Conservation (phyloP, 371 early-diverging fungal species). For the Apophysomyces trapeziformis region DNA sequence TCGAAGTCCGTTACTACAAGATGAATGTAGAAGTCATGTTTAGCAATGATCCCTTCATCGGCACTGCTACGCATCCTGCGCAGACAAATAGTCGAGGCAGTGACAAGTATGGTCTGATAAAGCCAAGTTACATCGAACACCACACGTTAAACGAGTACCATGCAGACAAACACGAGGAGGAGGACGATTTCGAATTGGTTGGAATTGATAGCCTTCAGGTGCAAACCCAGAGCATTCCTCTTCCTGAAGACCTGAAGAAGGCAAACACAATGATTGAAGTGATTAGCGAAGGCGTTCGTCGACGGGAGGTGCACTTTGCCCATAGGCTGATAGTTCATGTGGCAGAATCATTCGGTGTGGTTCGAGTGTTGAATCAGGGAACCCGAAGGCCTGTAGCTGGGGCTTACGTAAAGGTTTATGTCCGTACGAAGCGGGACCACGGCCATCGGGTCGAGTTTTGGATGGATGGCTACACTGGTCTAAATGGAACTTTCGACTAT, state of each 20-base stretch:
- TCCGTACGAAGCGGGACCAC: slow-evolving; percentile 33
- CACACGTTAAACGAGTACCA: slow-evolving; percentile 11
- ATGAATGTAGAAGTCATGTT: slow-evolving; percentile 69
- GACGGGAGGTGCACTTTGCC: slow-evolving; percentile 51
- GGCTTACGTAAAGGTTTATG: slow-evolving; percentile 67
- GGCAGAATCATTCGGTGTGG: slow-evolving; percentile 50
- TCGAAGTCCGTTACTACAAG: slow-evolving; percentile 57
- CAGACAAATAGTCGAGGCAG: not conserved
- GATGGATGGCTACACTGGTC: slow-evolving; percentile 68
- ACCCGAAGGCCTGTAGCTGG: slow-evolving; percentile 50
- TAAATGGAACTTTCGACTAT: slow-evolving; percentile 66
- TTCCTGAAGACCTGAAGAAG: slow-evolving; percentile 5
- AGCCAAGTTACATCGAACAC: slow-evolving; percentile 28
- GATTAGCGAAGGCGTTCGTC: slow-evolving; percentile 25
- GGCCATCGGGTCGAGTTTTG: slow-evolving; percentile 46
- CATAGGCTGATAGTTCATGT: slow-evolving; percentile 51
- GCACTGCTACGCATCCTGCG: slow-evolving; percentile 5
- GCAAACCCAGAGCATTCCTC: slow-evolving; percentile 14
- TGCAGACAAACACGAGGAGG: slow-evolving; percentile 11
- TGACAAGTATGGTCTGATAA: slow-evolving; percentile 35
- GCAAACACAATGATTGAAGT: slow-evolving; percentile 42
- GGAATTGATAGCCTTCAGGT: slow-evolving; percentile 25
- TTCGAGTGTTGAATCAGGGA: slow-evolving; percentile 47
- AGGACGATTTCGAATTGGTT: slow-evolving; percentile 43
- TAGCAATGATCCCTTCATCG: slow-evolving; percentile 52